Evolutionary conservation across 2,329 filamentous ascomycete species (phyloP).

Genomic region (Colletotrichum lini): DNA sequence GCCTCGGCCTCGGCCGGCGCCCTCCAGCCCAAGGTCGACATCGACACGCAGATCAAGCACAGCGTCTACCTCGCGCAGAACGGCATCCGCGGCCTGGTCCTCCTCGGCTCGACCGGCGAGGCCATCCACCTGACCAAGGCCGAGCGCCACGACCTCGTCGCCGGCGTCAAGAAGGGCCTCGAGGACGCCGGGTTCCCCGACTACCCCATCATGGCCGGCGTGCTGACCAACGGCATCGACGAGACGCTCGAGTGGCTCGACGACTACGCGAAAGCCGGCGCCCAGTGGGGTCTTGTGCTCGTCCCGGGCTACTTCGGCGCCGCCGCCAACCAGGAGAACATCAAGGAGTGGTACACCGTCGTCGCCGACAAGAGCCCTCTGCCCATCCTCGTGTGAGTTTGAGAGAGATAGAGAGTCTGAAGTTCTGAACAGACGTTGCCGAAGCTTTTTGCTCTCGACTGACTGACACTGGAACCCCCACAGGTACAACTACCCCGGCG

Average conservation of each 20-base stretch:
- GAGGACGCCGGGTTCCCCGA: slow-evolving; percentile 69
- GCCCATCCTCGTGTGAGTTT: slow-evolving; percentile 71
- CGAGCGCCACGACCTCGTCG: slow-evolving; percentile 70
- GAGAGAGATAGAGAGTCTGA: background rate
- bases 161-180: slow-evolving; percentile 67
- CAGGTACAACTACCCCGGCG: slow-evolving; percentile 72
- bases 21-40: slow-evolving; percentile 67
- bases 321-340: slow-evolving; percentile 69
- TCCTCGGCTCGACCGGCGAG: slow-evolving; percentile 75
- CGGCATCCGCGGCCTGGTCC: slow-evolving; percentile 72
- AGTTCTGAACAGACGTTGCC: background rate
- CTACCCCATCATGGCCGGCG: slow-evolving; percentile 68
- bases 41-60: slow-evolving; percentile 70
- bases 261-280: slow-evolving; percentile 69
- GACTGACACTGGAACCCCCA: background rate
- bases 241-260: slow-evolving; percentile 68
- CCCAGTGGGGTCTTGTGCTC: slow-evolving; percentile 74
- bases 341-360: slow-evolving; percentile 72
- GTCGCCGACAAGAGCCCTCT: slow-evolving; percentile 73
- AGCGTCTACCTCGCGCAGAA: slow-evolving; percentile 71
- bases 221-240: slow-evolving; percentile 69
- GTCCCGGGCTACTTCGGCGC: slow-evolving; percentile 76
- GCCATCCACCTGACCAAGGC: slow-evolving; percentile 71
- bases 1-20: slow-evolving; percentile 57
- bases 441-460: slow-evolving; percentile 1